Conservation (phyloP, 179 eudicot species). For the Spergularia azorica region DNA sequence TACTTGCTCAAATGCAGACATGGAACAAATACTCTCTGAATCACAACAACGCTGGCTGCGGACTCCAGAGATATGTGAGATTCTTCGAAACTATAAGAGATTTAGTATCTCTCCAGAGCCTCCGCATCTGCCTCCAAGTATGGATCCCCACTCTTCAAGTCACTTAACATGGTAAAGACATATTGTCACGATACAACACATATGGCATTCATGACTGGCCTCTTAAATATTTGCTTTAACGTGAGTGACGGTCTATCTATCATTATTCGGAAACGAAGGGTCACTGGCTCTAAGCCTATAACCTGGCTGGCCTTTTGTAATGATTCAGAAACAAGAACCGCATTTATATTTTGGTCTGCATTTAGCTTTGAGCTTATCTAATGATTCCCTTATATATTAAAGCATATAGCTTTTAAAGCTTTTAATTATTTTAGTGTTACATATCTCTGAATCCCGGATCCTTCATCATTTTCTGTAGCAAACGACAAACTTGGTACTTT, state of each 20-base stretch:
- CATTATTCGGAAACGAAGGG: too few species aligned
- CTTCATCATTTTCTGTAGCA: background rate
- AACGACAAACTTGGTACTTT: background rate
- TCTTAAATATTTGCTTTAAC: too few species aligned
- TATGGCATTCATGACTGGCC: too few species aligned
- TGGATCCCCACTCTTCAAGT: slow-evolving; percentile 10
- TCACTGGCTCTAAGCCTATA: too few species aligned
- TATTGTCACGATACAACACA: too few species aligned
- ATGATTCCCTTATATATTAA: background rate
- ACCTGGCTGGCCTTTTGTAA: too few species aligned
- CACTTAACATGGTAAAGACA: background rate
- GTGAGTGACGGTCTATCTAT: too few species aligned
- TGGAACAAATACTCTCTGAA: slow-evolving; percentile 43
- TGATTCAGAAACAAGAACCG: too few species aligned
- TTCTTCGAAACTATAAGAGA: slow-evolving; percentile 49
- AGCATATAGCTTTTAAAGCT: too few species aligned
- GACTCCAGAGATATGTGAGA: slow-evolving; percentile 70
- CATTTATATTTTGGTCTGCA: too few species aligned
- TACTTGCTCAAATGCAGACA: slow-evolving; percentile 32
- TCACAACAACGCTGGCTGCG: slow-evolving; percentile 77
- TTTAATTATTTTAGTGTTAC: background rate
- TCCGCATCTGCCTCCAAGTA: slow-evolving; percentile 62
- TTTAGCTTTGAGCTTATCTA: too few species aligned
- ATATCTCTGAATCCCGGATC: too few species aligned
- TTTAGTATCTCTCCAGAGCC: slow-evolving; percentile 57